Evolutionary conservation across 768 basidiomycete species (phyloP), one percentile per base, ranked within the genome.

Genomic region (Amyloporia xantha): DNA sequence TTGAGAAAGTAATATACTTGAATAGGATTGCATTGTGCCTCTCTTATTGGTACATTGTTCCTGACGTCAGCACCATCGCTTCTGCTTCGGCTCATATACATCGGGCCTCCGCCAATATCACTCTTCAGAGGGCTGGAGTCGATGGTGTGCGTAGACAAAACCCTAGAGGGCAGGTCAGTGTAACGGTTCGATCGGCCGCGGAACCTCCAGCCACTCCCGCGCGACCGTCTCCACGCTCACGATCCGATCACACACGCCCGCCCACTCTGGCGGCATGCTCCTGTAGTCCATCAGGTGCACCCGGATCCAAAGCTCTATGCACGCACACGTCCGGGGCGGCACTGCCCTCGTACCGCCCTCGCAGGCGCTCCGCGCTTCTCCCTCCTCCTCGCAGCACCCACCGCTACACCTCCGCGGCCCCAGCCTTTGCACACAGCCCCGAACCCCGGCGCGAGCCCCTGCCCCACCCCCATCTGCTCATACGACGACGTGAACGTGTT

Each of bases 221-320:
- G 83, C 85, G 7, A 89, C 84, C 0, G 78, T 87, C 68, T 86
- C 86, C 41, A 86, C 70, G 52, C 84, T 86, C 23, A 89, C 72
- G 17, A 89, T 71, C 7, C 86, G 64, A 55, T 88, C 82, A 57
- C 88, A 90, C 5, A 66, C 56, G 17, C 76, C 75, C 54, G 75
- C 67, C 85, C 84, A 88, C 24, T 78, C 75, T 1, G 62, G 47
- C 1, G 82, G 83, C 71, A 86, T 75, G 35, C 71, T 67, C 20
- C 86, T 66, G 59, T 87, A 90, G 55, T 87, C 86, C 76, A 89
- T 77, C n/a, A 85, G 62, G 65, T 87, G 84, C 1, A 87, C 82
- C 11, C 64, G 70, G 41, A 89, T 76, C 19, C 76, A 68, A 9
- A 71, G 71, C 27, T 69, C 62, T 23, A 19, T 15, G 26, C 47